Base-by-base conservation (phyloP, 768 basidiomycete species). In the Kwoniella sp. region DNA sequence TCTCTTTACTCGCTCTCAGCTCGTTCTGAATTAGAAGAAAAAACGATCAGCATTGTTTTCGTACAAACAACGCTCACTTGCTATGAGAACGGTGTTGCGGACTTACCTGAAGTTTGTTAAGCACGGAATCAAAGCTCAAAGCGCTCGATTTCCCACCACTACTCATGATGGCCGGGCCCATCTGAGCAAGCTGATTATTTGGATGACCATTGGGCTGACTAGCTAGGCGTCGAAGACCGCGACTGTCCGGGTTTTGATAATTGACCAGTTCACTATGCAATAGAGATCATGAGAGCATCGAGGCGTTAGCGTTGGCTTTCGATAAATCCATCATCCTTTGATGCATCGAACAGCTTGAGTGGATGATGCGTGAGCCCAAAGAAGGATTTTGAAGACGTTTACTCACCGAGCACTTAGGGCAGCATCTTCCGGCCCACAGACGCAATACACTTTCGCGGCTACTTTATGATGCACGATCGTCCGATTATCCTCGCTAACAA, bases 381-480 rank as follows among this genome's bases (percentile, higher is more conserved):
- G n/a, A n/a, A n/a, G n/a, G n/a, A n/a, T n/a, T n/a, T n/a, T n/a
- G n/a, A n/a, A n/a, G n/a, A n/a, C n/a, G n/a, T n/a, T n/a, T n/a
- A 50, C 73, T 61, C 30, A 76, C 77, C 78, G 62, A 24, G 77
- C 77, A 61, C 74, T 76, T 8, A 67, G 27, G 9, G 69, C 65
- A 1, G 86, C 89, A 73, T 99, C 96, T 63, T 91, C 90, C 46
- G 92, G 88, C 0, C 84, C 86, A 69, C 95, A 88, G 4, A 97
- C 86, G 71, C 94, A 93, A 57, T 91, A 85, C 36, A 93, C 92
- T 27, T 91, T 90, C 3, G 95, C 93, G 10, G 96, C 92, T 57
- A 98, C 96, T 80, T 99, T 98, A 83, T 97, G 94, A 81, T 99
- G 96, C 53, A 98, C 88, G 61, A 97, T 93, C 1, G 91, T 94